Evolutionary conservation across 163 green algal species (phyloP).

Genomic region (Coccomyxa subellipsoidea): DNA sequence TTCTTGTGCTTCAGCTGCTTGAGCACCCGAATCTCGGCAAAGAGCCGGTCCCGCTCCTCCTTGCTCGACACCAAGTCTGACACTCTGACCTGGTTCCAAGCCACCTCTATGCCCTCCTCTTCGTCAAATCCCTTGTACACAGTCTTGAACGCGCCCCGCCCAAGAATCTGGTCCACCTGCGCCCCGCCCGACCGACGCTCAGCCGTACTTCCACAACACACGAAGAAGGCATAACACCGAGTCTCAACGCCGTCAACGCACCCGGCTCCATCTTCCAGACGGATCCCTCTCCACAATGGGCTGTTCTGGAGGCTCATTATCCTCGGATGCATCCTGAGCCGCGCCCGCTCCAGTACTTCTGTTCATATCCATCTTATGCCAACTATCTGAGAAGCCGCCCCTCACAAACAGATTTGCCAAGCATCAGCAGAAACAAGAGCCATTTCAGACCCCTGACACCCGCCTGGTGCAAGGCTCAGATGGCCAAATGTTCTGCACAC

Average conservation of each 20-base stretch:
- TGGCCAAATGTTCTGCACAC: neutral
- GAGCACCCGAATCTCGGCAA: conserved; percentile 94
- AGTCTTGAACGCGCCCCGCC: conserved; percentile 92
- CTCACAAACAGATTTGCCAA: neutral
- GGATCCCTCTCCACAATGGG: conserved; percentile 12
- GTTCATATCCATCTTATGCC: neutral
- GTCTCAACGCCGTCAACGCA: neutral
- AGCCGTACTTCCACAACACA: neutral
- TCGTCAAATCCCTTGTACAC: conserved; percentile 98
- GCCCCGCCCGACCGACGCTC: neutral
- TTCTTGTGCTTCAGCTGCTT: conserved; percentile 98
- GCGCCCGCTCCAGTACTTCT: neutral
- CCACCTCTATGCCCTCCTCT: conserved; percentile 92
- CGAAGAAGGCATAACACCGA: neutral
- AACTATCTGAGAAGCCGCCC: neutral
- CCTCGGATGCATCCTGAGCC: neutral
- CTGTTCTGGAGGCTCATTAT: neutral
- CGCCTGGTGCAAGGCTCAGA: neutral
- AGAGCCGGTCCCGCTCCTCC: conserved; percentile 85
- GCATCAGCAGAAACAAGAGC: neutral
- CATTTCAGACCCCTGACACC: neutral
- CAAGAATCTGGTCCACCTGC: conserved; percentile 76
- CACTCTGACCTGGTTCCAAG: conserved; percentile 91
- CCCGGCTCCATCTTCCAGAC: conserved; percentile 11
- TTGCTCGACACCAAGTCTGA: conserved; percentile 52